Base-by-base conservation (phyloP, 768 basidiomycete genomes). In the Suillus decipiens region DNA sequence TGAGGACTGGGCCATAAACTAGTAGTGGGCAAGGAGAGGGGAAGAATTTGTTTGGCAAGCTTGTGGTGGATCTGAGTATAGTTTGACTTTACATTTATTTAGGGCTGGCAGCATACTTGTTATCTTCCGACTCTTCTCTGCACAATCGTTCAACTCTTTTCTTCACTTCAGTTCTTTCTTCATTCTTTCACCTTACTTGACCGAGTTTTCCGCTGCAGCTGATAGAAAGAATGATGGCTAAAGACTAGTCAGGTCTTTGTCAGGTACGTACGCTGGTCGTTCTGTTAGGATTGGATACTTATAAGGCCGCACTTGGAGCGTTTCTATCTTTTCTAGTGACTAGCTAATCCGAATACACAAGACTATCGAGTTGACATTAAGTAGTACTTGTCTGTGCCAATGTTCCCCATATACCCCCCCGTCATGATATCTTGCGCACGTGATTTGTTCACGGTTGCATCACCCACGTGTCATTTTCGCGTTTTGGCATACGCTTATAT, bases 1-100 rank as follows among this genome's bases (percentile, higher is more conserved):
- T 55, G 84, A 83, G 54, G 84, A 78, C 73, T 88, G 87, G 59
- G 88, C 84, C 89, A 90, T 86, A 66, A 59, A 62, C 60, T 72
- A 62, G 69, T 62, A 31, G 42, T 45, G 54, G 61, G 64, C 62
- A 59, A 60, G 63, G 61, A 61, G 56, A 58, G 58, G 51, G 56
- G 47, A 45, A 48, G 47, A 64, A 61, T 22, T 57, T 55, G 45
- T 41, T 47, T 61, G 59, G 56, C 28, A 48, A 34, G 64, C 50
- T 51, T 57, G 51, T 56, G 54, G 60, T 58, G 57, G 60, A 58
- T 41, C 42, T 55, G 58, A 37, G 41, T 43, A 43, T 65, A 59
- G 14, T 64, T 60, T 59, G 47, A 37, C 62, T 67, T 61, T 66
- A 71, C 64, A 68, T 63, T 75, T 76, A 75, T 75, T 75, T 75